phyloP scores from a whole-genome alignment of 352 stramenopile genomes.

The Globisporangium cystogenes region DNA sequence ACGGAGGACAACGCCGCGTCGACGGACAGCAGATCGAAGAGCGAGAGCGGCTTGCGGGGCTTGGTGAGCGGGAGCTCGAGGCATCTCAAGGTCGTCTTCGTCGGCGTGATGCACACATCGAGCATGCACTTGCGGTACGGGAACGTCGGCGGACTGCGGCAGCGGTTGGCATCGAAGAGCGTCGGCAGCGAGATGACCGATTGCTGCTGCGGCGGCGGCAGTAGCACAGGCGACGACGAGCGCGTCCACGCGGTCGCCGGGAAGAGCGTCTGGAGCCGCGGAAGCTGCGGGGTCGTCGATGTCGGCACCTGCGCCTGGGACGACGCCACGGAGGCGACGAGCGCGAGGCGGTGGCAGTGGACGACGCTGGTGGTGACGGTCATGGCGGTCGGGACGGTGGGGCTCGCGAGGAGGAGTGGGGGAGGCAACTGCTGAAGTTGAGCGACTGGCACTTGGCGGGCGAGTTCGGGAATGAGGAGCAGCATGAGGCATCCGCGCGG shows the following conservation, averaged over 20 bases:
- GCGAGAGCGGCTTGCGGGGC: conserved; percentile 33
- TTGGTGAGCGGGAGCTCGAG: conserved; percentile 16
- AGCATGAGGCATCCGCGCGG: no score
- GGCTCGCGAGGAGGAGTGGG: background rate
- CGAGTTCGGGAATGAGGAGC: conserved; percentile 15
- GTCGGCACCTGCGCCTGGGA: background rate
- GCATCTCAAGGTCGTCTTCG: conserved; percentile 16
- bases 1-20: conserved; percentile 10
- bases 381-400: background rate
- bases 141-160: conserved; percentile 2
- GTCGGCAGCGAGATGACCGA: background rate
- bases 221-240: background rate
- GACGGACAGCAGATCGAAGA: conserved; percentile 48
- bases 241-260: conserved; percentile 1
- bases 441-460: conserved; percentile 8
- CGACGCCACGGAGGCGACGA: background rate
- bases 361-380: conserved; percentile 5
- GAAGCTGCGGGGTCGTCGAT: background rate
- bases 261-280: conserved; percentile 12
- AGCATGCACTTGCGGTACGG: conserved; percentile 19
- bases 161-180: background rate
- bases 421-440: conserved; percentile 11
- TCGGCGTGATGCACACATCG: conserved; percentile 28
- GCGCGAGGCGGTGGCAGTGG: conserved; percentile 5
- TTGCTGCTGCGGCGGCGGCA: background rate